These are phyloP conservation scores for Puccinia coronata DNA, from an alignment of 1,284 basidiomycete genomes.

Conservation along the genomic window DNA sequence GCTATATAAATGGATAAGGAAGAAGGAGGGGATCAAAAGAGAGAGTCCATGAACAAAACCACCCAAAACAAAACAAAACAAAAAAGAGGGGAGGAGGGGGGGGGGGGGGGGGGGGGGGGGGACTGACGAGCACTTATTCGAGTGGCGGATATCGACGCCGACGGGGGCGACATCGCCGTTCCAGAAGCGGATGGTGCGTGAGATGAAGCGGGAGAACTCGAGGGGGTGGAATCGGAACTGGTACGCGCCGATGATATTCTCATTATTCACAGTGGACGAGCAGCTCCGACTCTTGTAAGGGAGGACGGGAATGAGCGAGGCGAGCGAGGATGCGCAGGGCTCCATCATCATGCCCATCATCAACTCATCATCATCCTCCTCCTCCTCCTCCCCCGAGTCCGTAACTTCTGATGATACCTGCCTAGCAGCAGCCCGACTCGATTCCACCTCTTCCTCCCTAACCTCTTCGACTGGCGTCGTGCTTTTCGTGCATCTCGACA, in stretches of 20 bases:
- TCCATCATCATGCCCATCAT: background rate
- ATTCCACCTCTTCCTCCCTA: too few species aligned
- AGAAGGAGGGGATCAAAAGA: conserved; percentile 28
- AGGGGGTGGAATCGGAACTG: conserved; percentile 66
- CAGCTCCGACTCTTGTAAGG: too few species aligned
- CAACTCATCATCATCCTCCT: background rate
- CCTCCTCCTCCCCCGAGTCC: too few species aligned
- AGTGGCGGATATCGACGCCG: conserved; percentile 69
- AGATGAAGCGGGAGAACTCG: conserved; percentile 67
- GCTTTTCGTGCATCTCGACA: background rate
- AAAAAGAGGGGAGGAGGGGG: too few species aligned
- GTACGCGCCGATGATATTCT: conserved; percentile 67
- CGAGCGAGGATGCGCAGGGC: background rate
- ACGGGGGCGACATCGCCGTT: conserved; percentile 67
- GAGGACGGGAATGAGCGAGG: background rate
- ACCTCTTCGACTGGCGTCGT: background rate
- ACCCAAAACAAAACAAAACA: background rate
- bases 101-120: too few species aligned
- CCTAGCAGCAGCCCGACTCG: too few species aligned
- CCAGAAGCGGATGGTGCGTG: conserved; percentile 72
- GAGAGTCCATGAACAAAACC: background rate
- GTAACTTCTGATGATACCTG: too few species aligned
- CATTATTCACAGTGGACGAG: background rate
- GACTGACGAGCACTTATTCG: conserved; percentile 70
- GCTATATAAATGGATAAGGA: conserved; percentile 59